Evolutionary conservation across 1,284 basidiomycete genomes (phyloP).

Genomic region (Sanghuangporus baumii): DNA sequence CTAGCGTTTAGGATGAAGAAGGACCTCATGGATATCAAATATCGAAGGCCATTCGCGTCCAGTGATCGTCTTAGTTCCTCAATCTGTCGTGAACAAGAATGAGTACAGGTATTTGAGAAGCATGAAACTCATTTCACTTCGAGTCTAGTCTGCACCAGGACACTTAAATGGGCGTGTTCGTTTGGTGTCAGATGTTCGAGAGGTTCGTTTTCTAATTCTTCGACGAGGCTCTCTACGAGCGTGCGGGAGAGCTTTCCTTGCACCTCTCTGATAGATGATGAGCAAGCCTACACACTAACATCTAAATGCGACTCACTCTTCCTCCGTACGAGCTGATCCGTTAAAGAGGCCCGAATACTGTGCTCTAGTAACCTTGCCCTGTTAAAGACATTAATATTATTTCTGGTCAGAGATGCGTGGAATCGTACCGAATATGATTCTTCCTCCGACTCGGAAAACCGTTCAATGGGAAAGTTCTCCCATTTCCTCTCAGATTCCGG

Average conservation of each 20-base stretch:
- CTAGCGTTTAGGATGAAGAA: slow-evolving; percentile 74
- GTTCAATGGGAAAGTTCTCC: slow-evolving; percentile 47
- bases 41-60: slow-evolving; percentile 86
- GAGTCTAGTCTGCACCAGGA: slow-evolving; percentile 80
- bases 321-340: slow-evolving; percentile 26
- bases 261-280: slow-evolving; percentile 34
- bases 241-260: slow-evolving; percentile 59
- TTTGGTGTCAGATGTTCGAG: slow-evolving; percentile 67
- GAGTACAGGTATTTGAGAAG: not conserved
- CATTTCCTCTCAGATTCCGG: slow-evolving; percentile 33
- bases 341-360: slow-evolving; percentile 45
- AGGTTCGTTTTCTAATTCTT: slow-evolving; percentile 55
- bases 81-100: slow-evolving; percentile 42
- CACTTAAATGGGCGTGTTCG: slow-evolving; percentile 76
- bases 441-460: slow-evolving; percentile 41
- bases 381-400: not conserved
- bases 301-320: slow-evolving; percentile 34
- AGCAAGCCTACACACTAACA: not conserved
- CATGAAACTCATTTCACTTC: slow-evolving; percentile 50
- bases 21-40: slow-evolving; percentile 82
- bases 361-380: slow-evolving; percentile 21
- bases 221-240: slow-evolving; percentile 57
- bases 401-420: not conserved
- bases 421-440: slow-evolving; percentile 23
- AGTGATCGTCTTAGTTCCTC: slow-evolving; percentile 83